Conservation (phyloP, 257 asterid species). For the Lantana camara region DNA sequence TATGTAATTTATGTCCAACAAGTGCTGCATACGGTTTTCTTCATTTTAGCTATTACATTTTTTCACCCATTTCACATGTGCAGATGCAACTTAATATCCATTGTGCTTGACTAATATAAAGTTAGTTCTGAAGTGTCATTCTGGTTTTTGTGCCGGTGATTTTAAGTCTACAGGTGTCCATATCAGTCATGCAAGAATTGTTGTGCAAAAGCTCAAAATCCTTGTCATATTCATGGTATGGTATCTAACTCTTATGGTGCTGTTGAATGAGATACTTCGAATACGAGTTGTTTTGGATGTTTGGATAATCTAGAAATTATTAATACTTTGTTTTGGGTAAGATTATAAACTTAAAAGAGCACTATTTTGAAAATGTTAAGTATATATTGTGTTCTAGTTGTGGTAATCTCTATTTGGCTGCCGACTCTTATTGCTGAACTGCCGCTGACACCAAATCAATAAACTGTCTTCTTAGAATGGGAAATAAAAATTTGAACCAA, state of each 20-base stretch:
- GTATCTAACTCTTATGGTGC: conserved; percentile 16
- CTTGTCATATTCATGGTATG: conserved; percentile 94
- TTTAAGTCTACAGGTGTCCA: conserved; percentile 74
- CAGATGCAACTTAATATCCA: not conserved
- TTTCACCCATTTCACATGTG: not conserved
- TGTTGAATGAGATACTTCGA: conserved; percentile 4
- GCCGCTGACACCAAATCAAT: conserved; percentile 14
- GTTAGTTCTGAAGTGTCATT: conserved; percentile 4
- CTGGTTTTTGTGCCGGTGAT: conserved; percentile 18
- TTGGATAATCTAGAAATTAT: not conserved
- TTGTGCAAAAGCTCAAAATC: conserved; percentile 96
- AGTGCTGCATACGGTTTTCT: not conserved
- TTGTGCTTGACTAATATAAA: conserved; percentile 16
- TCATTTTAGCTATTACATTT: not conserved
- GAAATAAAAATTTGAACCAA: not conserved
- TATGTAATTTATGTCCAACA: not conserved
- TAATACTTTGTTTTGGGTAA: not conserved
- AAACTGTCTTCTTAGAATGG: not conserved
- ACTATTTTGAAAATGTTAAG: not conserved
- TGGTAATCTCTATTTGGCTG: conserved; percentile 13
- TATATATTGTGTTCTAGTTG: conserved; percentile 4
- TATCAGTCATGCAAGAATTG: conserved; percentile 93
- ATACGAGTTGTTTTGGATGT: not conserved
- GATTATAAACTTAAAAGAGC: not conserved
- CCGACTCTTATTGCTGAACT: conserved; percentile 3